Conservation (phyloP, 2,329 filamentous ascomycete species). For the Phaeosphaeria sp. region DNA sequence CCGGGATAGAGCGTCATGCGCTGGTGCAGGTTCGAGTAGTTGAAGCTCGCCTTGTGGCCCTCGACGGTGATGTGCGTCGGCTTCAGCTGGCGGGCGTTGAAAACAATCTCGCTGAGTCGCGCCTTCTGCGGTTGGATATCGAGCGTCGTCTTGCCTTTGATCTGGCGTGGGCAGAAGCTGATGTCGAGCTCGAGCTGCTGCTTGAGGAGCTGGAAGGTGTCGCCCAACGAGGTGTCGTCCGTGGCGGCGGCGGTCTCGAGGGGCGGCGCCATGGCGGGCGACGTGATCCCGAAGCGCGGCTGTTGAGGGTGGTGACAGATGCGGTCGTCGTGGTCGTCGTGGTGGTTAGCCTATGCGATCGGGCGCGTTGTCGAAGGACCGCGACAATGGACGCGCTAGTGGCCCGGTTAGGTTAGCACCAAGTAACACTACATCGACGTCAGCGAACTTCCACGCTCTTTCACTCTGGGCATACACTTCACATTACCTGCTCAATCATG, state of each 20-base stretch:
- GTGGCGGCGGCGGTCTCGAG: conserved; percentile 36
- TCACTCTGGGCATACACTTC: neutral
- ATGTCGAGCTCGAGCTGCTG: conserved; percentile 91
- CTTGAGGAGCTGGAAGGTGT: conserved; percentile 68
- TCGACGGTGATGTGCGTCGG: conserved; percentile 59
- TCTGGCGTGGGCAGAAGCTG: conserved; percentile 76
- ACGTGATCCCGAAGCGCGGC: conserved; percentile 27
- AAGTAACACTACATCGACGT: neutral
- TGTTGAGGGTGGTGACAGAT: neutral
- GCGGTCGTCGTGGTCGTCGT: conserved; percentile 5
- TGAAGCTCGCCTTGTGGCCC: conserved; percentile 46
- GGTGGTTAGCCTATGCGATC: neutral
- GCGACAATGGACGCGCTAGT: conserved; percentile 5
- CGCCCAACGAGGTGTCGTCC: conserved; percentile 40
- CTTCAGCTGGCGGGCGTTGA: conserved; percentile 69
- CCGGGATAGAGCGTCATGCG: conserved; percentile 66
- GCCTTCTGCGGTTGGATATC: conserved; percentile 71
- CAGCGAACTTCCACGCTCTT: neutral
- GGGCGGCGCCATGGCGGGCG: conserved; percentile 39
- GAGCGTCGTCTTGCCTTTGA: conserved; percentile 83
- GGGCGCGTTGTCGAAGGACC: conserved; percentile 1
- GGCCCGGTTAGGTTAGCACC: neutral
- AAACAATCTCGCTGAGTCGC: conserved; percentile 61
- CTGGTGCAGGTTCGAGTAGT: conserved; percentile 70
- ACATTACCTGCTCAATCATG: neutral